phyloP scores from a whole-genome alignment of 352 stramenopile species.

The Pythium vanterpoolii region DNA sequence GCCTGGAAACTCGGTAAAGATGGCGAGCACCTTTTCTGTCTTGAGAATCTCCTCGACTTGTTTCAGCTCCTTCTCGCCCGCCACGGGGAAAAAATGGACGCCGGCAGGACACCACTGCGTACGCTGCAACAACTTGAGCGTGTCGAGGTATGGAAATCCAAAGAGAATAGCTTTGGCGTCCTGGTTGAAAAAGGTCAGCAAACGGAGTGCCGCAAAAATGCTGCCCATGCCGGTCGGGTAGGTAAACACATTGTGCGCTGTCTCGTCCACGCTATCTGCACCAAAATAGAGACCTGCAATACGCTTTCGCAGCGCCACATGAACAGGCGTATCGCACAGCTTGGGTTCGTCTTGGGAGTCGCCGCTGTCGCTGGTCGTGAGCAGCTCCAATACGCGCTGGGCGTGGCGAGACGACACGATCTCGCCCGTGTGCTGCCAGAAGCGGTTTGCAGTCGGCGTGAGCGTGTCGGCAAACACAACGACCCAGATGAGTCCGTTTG shows the following conservation, averaged over 20 bases:
- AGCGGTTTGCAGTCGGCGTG: conserved; percentile 61
- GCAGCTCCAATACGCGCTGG: conserved; percentile 42
- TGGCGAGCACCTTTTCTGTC: conserved; percentile 69
- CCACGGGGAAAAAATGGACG: conserved; percentile 89
- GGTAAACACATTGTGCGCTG: conserved; percentile 51
- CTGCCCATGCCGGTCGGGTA: conserved; percentile 88
- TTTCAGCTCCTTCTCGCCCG: conserved; percentile 55
- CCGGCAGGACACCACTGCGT: conserved; percentile 81
- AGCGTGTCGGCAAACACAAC: conserved; percentile 74
- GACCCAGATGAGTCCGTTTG: conserved; percentile 51
- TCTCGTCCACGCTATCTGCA: conserved; percentile 2
- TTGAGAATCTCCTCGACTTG: conserved; percentile 67
- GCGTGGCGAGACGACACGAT: conserved; percentile 89
- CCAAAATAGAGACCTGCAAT: conserved; percentile 55
- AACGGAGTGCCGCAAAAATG: conserved; percentile 82
- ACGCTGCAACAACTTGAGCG: conserved; percentile 89
- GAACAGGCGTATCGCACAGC: conserved; percentile 26
- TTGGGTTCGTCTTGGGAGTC: not conserved
- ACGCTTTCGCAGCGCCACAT: conserved; percentile 43
- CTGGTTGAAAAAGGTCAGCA: conserved; percentile 46
- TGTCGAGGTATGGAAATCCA: conserved; percentile 94
- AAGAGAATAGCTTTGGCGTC: conserved; percentile 82
- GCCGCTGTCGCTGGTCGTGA: conserved; percentile 26
- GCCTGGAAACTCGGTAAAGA: conserved; percentile 93
- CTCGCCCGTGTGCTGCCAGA: conserved; percentile 94